Evolutionary conservation across 1,139 yeast species (phyloP).

Genomic region (Scheffersomyces insectosa): DNA sequence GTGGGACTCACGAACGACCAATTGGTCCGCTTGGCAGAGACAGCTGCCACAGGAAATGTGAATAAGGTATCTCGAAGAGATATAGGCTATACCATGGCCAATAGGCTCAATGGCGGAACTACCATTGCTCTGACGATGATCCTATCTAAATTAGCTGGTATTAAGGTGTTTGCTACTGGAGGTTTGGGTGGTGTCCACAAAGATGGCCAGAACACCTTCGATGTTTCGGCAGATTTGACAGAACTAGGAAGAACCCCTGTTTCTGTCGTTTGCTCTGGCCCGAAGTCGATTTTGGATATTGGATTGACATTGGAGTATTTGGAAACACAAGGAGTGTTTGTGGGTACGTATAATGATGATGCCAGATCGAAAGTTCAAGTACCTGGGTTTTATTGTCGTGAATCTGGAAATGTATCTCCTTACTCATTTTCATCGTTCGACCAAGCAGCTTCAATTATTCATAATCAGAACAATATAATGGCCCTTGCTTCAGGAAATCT

Average conservation of each 20-base stretch:
- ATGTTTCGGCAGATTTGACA: constrained; percentile 83
- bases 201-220: constrained; percentile 74
- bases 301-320: constrained; percentile 79
- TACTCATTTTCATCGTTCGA: constrained; percentile 52
- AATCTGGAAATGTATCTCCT: constrained; percentile 74
- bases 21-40: constrained; percentile 51
- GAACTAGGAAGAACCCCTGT: constrained; percentile 83
- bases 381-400: constrained; percentile 85
- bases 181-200: constrained; percentile 93
- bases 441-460: constrained; percentile 65
- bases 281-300: constrained; percentile 82
- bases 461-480: constrained; percentile 53
- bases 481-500: constrained; percentile 65
- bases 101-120: constrained; percentile 73
- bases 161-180: constrained; percentile 87
- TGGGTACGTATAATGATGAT: constrained; percentile 49
- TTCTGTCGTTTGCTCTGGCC: constrained; percentile 89
- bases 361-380: constrained; percentile 35
- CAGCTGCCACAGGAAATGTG: constrained; percentile 27
- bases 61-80: constrained; percentile 81
- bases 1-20: constrained; percentile 61
- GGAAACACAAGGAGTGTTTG: constrained; percentile 83
- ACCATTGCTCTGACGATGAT: constrained; percentile 92
- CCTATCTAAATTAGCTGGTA: constrained; percentile 71
- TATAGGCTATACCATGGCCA: constrained; percentile 71